These are phyloP conservation scores for Schwanniomyces vanrijiae DNA, from an alignment of 805 yeast genomes.

Conservation along the genomic window DNA sequence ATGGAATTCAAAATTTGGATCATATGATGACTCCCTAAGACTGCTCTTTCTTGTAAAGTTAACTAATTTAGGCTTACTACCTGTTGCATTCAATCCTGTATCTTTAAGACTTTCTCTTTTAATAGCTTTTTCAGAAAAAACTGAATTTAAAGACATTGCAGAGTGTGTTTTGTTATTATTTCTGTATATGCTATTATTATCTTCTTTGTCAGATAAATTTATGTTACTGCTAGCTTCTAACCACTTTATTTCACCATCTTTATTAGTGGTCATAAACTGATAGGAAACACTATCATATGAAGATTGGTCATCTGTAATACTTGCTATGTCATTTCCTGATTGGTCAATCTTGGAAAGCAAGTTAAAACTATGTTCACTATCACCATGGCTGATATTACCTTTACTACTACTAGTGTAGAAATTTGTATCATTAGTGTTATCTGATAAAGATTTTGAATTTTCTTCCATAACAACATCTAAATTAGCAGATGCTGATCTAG, in stretches of 20 bases:
- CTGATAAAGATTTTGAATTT: slow-evolving; percentile 20
- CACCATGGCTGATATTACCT: not conserved
- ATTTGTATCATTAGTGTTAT: slow-evolving; percentile 8
- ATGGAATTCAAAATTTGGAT: slow-evolving; percentile 24
- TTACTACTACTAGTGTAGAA: slow-evolving; percentile 8
- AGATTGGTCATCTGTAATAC: slow-evolving; percentile 8
- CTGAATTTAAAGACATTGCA: slow-evolving; percentile 21
- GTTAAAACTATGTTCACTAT: slow-evolving; percentile 13
- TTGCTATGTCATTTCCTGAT: slow-evolving; percentile 14
- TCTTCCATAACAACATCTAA: slow-evolving; percentile 33
- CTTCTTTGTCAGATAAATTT: slow-evolving; percentile 10
- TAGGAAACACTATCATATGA: slow-evolving; percentile 20
- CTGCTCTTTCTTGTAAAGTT: slow-evolving; percentile 48
- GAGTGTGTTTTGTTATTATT: slow-evolving; percentile 10
- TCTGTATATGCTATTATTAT: slow-evolving; percentile 9
- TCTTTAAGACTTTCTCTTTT: slow-evolving; percentile 8
- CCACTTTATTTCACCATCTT: slow-evolving; percentile 34
- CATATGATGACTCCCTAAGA: slow-evolving; percentile 39
- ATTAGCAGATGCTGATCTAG: slow-evolving; percentile 24
- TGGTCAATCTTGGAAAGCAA: slow-evolving; percentile 19
- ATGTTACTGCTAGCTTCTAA: slow-evolving; percentile 12
- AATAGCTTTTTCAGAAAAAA: slow-evolving; percentile 13
- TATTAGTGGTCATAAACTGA: slow-evolving; percentile 29
- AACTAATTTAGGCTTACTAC: slow-evolving; percentile 41
- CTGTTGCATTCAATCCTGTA: slow-evolving; percentile 13